Evolutionary conservation across 2,329 filamentous ascomycete genomes (phyloP).

Genomic region (Aureobasidium sp.): DNA sequence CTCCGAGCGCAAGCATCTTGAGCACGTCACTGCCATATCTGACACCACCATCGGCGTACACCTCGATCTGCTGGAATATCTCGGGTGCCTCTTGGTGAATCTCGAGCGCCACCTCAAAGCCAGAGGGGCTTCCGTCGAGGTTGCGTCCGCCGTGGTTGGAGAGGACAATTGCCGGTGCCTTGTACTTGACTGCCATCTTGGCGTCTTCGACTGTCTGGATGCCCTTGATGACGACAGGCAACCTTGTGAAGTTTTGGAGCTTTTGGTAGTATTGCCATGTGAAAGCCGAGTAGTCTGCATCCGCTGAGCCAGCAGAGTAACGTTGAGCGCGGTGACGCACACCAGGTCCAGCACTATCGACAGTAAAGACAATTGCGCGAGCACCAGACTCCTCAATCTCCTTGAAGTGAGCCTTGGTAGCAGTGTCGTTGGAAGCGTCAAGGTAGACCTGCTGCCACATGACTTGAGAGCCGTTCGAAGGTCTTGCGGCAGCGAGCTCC

Average conservation of each 20-base stretch:
- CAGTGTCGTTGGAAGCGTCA: slow-evolving; percentile 25
- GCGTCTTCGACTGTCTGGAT: slow-evolving; percentile 37
- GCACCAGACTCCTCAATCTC: slow-evolving; percentile 30
- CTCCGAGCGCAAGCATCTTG: slow-evolving; percentile 60
- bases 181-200: slow-evolving; percentile 35
- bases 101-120: slow-evolving; percentile 55
- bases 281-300: slow-evolving; percentile 28
- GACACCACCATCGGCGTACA: slow-evolving; percentile 60
- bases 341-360: slow-evolving; percentile 34
- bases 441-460: slow-evolving; percentile 39
- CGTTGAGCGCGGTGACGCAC: slow-evolving; percentile 32
- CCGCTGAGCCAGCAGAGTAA: slow-evolving; percentile 27
- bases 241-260: slow-evolving; percentile 31
- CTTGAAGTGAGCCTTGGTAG: slow-evolving; percentile 28
- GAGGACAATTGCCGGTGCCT: slow-evolving; percentile 42
- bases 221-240: slow-evolving; percentile 39
- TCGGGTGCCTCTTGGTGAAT: slow-evolving; percentile 55
- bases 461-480: slow-evolving; percentile 34
- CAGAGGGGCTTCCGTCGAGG: slow-evolving; percentile 44
- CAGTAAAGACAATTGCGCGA: slow-evolving; percentile 36
- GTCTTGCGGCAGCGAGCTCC: slow-evolving; percentile 26
- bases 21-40: slow-evolving; percentile 59
- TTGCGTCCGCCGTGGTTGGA: slow-evolving; percentile 49
- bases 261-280: slow-evolving; percentile 32
- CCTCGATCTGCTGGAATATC: slow-evolving; percentile 53